Evolutionary conservation across 768 basidiomycete genomes (phyloP), one percentile per base, ranked within the genome.

Genomic region (Leccinum olivaceopallidum): DNA sequence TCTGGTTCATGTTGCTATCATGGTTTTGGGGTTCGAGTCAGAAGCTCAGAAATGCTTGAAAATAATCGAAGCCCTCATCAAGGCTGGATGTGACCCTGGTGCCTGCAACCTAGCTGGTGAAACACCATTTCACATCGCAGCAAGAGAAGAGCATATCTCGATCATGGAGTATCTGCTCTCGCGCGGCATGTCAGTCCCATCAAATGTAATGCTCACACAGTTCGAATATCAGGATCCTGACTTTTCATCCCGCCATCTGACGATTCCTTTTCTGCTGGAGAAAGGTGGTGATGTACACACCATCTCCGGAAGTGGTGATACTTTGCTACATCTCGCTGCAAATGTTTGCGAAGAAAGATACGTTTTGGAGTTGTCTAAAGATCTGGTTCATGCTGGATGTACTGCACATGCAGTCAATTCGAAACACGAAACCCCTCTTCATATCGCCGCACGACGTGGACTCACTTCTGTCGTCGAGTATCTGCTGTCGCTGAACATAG

Each of bases 141-240:
- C 56, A 18, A 24, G 2, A n/a, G 0, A 5, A 5, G 32, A n/a
- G 5, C 4, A 18, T 2, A 32, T 26, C 18, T 18, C 2, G 2
- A 34, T 59, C 5, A 57, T 59, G 22, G 44, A 59, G 12, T 28
- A 58, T 36, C 14, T 59, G 9, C 42, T 59, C 22, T 59, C 58
- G 6, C 12, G 34, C 12, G 32, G 42, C 12, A 10, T 57, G 1
- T 5, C 42, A 4, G 2, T 34, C 5, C 30, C 58, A 5, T 18
- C 53, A 1, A 28, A 56, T 20, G 0, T 34, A 13, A 56, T 59
- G 14, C 8, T n/a, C 22, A 32, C 42, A 2, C 58, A 34, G 18
- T 2, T 59, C 9, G 54, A 34, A 59, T 0, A 8, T 13, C 5
- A 0, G 6, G 4, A 12, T 24, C 10, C 20, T 8, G 6, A 26